Evolutionary conservation across 2,329 filamentous ascomycete genomes (phyloP).

Genomic region (Apiospora pterosperma): DNA sequence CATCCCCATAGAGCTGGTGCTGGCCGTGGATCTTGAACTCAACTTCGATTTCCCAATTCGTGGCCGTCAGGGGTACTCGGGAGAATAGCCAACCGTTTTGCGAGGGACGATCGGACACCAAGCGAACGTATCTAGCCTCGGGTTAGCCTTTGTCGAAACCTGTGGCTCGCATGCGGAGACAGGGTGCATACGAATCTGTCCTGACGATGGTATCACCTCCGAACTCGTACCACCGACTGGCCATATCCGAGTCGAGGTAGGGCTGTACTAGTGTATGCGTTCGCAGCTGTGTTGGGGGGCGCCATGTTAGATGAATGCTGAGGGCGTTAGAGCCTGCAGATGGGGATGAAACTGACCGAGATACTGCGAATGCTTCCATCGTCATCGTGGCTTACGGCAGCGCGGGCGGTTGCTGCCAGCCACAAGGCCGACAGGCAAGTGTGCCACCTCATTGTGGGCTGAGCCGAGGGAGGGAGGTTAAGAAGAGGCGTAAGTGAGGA

Average conservation of each 20-base stretch:
- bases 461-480: conserved; percentile 7
- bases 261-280: conserved; percentile 88
- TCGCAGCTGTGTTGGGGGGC: conserved; percentile 57
- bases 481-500: not conserved
- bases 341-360: conserved; percentile 46
- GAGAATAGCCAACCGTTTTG: conserved; percentile 94
- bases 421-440: conserved; percentile 28
- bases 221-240: conserved; percentile 98
- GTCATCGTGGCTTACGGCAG: conserved; percentile 41
- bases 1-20: conserved; percentile 89
- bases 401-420: conserved; percentile 34
- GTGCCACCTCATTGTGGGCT: conserved; percentile 25
- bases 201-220: conserved; percentile 88
- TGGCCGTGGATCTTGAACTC: conserved; percentile 93
- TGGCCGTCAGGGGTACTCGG: conserved; percentile 88
- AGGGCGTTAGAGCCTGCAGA: not conserved
- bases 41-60: conserved; percentile 97
- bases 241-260: conserved; percentile 96
- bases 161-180: not conserved
- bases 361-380: conserved; percentile 58
- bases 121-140: conserved; percentile 73
- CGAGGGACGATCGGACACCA: conserved; percentile 86
- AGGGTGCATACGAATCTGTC: conserved; percentile 58
- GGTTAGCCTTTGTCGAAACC: conserved; percentile 4
- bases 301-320: not conserved